Percentiles rank a stretch among this genome's conserved stretches.
These are phyloP conservation scores for Cladosporium sphaerospermum DNA, from an alignment of 2,329 filamentous ascomycete genomes.

Conservation along the genomic window DNA sequence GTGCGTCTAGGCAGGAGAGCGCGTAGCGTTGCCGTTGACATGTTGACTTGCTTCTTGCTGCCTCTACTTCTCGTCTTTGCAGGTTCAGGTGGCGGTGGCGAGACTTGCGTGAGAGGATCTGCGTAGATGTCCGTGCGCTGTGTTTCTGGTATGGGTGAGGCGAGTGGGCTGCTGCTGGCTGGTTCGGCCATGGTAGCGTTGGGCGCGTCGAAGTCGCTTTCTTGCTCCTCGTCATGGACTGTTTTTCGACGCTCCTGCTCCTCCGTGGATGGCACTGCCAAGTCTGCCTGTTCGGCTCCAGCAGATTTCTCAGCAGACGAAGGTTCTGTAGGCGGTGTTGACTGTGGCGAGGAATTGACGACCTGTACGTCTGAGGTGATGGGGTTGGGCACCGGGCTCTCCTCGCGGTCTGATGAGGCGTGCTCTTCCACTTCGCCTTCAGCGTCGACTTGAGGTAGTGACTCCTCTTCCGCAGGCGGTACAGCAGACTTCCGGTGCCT, in stretches of 20 bases:
- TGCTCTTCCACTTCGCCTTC: slow-evolving; percentile 11
- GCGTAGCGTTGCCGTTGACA: slow-evolving; percentile 41
- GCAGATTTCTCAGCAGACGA: slow-evolving; percentile 22
- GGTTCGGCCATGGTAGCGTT: slow-evolving; percentile 41
- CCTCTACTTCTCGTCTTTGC: slow-evolving; percentile 10
- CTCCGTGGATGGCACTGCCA: slow-evolving; percentile 27
- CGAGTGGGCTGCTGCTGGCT: slow-evolving; percentile 35
- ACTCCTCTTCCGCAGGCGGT: neutral
- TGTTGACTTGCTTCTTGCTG: slow-evolving; percentile 22
- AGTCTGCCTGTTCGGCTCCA: slow-evolving; percentile 22
- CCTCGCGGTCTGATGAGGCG: slow-evolving; percentile 17
- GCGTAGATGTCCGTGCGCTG: slow-evolving; percentile 12
- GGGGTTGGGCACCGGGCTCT: slow-evolving; percentile 15
- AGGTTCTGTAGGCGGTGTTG: slow-evolving; percentile 24
- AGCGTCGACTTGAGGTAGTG: slow-evolving; percentile 3
- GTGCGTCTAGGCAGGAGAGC: slow-evolving; percentile 39
- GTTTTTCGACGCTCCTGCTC: slow-evolving; percentile 15
- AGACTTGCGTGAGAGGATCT: slow-evolving; percentile 21
- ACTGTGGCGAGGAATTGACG: slow-evolving; percentile 28
- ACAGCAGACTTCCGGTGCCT: slow-evolving; percentile 18
- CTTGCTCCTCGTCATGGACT: slow-evolving; percentile 18
- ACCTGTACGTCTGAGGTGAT: slow-evolving; percentile 26
- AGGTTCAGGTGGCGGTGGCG: slow-evolving; percentile 16
- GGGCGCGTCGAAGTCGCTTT: slow-evolving; percentile 24
- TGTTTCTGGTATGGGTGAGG: slow-evolving; percentile 10